phyloP scores from a whole-genome alignment of 1,139 yeast species.

The Yamadazyma triangularis region DNA sequence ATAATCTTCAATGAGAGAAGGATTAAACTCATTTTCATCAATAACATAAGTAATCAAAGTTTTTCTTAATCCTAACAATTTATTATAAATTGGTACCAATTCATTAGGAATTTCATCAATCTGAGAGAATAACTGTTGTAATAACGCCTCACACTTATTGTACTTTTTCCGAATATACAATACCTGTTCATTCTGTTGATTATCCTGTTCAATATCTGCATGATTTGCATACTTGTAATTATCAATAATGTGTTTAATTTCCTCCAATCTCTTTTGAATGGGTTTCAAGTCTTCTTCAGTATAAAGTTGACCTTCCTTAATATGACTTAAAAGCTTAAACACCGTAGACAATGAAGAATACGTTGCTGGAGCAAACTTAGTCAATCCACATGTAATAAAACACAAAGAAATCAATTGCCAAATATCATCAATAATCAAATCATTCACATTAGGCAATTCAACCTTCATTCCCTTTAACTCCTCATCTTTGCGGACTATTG shows the following conservation, averaged over 20 bases:
- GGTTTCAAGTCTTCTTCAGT: slow-evolving; percentile 82
- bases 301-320: slow-evolving; percentile 74
- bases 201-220: slow-evolving; percentile 14
- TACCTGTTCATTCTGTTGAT: slow-evolving; percentile 44
- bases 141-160: slow-evolving; percentile 52
- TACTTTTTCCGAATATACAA: slow-evolving; percentile 55
- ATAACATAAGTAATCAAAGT: slow-evolving; percentile 20
- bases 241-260: slow-evolving; percentile 58
- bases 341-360: slow-evolving; percentile 87
- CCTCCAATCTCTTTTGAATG: slow-evolving; percentile 63
- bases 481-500: slow-evolving; percentile 43
- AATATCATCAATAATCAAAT: slow-evolving; percentile 77
- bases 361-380: slow-evolving; percentile 88
- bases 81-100: slow-evolving; percentile 47
- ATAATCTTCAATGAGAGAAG: slow-evolving; percentile 10
- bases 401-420: slow-evolving; percentile 83
- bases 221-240: slow-evolving; percentile 31
- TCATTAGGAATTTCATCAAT: slow-evolving; percentile 55
- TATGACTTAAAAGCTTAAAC: slow-evolving; percentile 72
- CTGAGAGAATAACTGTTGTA: slow-evolving; percentile 46
- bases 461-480: slow-evolving; percentile 43
- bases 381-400: slow-evolving; percentile 86
- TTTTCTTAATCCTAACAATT: slow-evolving; percentile 36
- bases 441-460: slow-evolving; percentile 46
- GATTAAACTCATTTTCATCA: slow-evolving; percentile 8